Conservation (phyloP, 768 basidiomycete genomes). For the Sporobolomyces roseus region DNA sequence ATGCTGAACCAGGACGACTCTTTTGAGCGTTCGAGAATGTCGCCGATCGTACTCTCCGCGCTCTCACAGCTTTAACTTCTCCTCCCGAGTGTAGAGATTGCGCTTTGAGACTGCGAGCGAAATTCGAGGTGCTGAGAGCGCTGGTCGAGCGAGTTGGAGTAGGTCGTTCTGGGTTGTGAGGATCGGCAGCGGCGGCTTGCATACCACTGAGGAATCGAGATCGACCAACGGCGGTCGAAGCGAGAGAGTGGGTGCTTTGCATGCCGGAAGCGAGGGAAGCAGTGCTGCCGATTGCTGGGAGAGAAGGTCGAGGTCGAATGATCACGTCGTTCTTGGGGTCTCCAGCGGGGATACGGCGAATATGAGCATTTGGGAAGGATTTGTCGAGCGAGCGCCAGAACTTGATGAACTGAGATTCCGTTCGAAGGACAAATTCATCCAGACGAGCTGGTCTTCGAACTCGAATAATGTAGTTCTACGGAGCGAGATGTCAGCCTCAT, state of each 20-base stretch:
- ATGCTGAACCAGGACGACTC: conserved; percentile 7
- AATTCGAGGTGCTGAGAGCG: conserved; percentile 16
- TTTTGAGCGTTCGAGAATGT: neutral
- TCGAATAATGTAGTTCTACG: conserved; percentile 35
- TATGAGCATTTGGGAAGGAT: conserved; percentile 27
- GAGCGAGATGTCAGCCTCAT: neutral
- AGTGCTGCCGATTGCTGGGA: conserved; percentile 9
- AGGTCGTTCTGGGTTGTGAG: conserved; percentile 1
- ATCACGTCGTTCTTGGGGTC: conserved; percentile 29
- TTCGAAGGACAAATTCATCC: conserved; percentile 33
- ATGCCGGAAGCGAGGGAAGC: conserved; percentile 16
- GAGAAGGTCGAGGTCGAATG: conserved; percentile 15
- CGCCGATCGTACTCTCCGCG: conserved; percentile 3
- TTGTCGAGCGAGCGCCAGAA: conserved; percentile 18
- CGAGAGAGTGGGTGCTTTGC: conserved; percentile 10
- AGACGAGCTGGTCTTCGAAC: conserved; percentile 26
- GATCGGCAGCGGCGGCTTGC: neutral
- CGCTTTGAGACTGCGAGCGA: conserved; percentile 24
- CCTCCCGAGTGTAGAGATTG: conserved; percentile 15
- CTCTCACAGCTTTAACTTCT: conserved; percentile 12
- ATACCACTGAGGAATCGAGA: conserved; percentile 1
- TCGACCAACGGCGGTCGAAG: conserved; percentile 1
- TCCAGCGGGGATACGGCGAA: conserved; percentile 24
- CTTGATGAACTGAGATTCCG: conserved; percentile 26
- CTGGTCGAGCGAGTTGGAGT: neutral